phyloP scores from a whole-genome alignment of 1,284 basidiomycete genomes.

The Coriolopsis trogii region DNA sequence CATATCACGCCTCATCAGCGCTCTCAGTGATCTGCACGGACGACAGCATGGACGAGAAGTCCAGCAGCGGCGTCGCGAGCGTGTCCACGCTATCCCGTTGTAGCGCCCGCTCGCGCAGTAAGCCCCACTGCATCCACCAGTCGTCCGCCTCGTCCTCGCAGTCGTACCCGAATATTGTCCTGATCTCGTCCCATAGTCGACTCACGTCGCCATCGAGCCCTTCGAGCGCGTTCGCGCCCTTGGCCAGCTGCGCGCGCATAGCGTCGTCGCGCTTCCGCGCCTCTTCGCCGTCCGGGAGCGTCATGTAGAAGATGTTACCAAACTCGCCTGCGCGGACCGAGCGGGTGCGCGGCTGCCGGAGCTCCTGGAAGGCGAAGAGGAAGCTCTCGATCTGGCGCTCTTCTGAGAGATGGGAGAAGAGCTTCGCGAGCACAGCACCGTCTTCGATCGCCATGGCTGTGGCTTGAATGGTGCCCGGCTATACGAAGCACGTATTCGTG shows the following conservation, averaged over 20 bases:
- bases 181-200: slow-evolving; percentile 31
- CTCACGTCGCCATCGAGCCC: slow-evolving; percentile 23
- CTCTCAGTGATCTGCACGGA: slow-evolving; percentile 5
- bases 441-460: slow-evolving; percentile 51
- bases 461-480: slow-evolving; percentile 42
- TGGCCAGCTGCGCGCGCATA: slow-evolving; percentile 11
- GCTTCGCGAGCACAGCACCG: slow-evolving; percentile 55
- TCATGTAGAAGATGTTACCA: slow-evolving; percentile 18
- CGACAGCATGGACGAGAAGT: slow-evolving; percentile 14
- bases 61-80: not conserved
- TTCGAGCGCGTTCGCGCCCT: slow-evolving; percentile 21
- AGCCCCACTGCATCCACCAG: slow-evolving; percentile 41
- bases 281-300: slow-evolving; percentile 22
- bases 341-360: slow-evolving; percentile 35
- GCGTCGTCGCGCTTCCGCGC: slow-evolving; percentile 6
- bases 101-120: slow-evolving; percentile 35
- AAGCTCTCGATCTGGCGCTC: slow-evolving; percentile 55
- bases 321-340: slow-evolving; percentile 23
- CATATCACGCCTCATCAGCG: not conserved
- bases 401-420: slow-evolving; percentile 56
- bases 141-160: slow-evolving; percentile 41
- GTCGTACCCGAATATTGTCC: slow-evolving; percentile 38
- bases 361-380: slow-evolving; percentile 55
- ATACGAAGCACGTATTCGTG: slow-evolving; percentile 13
- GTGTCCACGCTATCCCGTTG: not conserved